Evolutionary conservation across 2,329 filamentous ascomycete genomes (phyloP), one percentile per base, ranked within the genome.

Genomic region (Pestalotiopsis sp.): DNA sequence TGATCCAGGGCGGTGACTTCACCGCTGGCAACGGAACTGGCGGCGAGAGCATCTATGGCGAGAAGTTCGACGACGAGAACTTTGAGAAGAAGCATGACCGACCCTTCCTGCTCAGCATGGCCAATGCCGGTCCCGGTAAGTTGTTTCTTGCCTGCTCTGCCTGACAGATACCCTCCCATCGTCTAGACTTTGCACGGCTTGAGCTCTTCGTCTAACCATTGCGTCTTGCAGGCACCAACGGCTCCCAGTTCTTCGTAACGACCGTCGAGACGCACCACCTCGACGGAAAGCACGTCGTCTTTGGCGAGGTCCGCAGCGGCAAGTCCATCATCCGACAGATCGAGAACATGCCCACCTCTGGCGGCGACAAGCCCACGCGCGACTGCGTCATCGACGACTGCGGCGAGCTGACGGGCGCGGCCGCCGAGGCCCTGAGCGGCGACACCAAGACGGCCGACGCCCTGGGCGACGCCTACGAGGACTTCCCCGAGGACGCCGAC

Each of bases 1-100:
- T 99, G 95, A 96, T 98, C 77, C 92, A 98, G 84, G 94, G 96
- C 77, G 95, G 96, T 81, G 96, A 98, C 81, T 99, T 99, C 80
- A 99, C 95, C 62, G 91, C 89, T 66, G 94, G 94, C 78, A 95
- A 98, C 78, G 96, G 95, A 72, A 98, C 95, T 30, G 95, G 95
- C 71, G 95, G 95, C 76, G 96, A 98, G 84, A 96, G 92, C 71
- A 98, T 99, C 81, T 99, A 98, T 78, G 95, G 95, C 77, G 92
- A 92, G 79, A 98, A 98, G 84, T 99, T 99, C 75, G 92, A 93
- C 75, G 95, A 99, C 75, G 95, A 99, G 87, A 97, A 97, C 80
- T 98, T 99, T 77, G 88, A 93, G 66, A 83, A 91, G 77, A 94
- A 97, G 86, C 96, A 99, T 78, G 93, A 97, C 75, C 92, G 91